Percentiles rank a stretch among this genome's conserved stretches.
Evolutionary conservation across 306 rosid genomes (phyloP).

Genomic region (Glycine tomentella): DNA sequence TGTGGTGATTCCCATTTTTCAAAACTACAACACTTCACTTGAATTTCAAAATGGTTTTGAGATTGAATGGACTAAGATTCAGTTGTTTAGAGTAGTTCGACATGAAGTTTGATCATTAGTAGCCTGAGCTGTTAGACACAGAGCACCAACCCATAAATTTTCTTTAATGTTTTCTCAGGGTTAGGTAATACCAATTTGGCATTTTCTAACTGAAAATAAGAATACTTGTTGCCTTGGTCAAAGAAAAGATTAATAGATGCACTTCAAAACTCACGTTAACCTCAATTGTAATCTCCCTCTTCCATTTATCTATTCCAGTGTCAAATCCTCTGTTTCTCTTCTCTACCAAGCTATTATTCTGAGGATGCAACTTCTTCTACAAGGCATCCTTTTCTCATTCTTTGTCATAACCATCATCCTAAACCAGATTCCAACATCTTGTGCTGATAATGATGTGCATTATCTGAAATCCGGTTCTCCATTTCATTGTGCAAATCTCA

Average conservation of each 20-base stretch:
- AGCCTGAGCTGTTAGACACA: neutral
- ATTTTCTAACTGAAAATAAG: neutral
- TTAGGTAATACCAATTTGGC: constrained; percentile 24
- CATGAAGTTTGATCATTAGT: neutral
- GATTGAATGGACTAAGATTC: constrained; percentile 41
- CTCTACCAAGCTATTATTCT: neutral
- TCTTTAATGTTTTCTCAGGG: neutral
- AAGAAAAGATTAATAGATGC: neutral
- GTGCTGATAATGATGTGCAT: constrained; percentile 9
- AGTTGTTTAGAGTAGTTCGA: constrained; percentile 45
- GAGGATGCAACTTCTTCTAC: constrained; percentile 48
- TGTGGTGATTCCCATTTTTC: neutral
- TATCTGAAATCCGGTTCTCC: constrained; percentile 45
- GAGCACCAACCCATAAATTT: too few relatives aligned
- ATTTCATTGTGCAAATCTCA: constrained; percentile 44
- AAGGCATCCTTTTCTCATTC: constrained; percentile 32
- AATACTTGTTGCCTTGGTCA: neutral
- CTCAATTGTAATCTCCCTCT: constrained; percentile 7
- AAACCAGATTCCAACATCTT: constrained; percentile 39
- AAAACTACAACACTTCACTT: too few relatives aligned
- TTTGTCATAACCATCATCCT: constrained; percentile 48
- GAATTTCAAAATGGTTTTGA: neutral
- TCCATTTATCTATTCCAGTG: too few relatives aligned
- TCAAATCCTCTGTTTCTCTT: constrained; percentile 8
- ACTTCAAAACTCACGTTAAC: constrained; percentile 20